Percentiles rank a stretch among this genome's conserved stretches.
These are phyloP conservation scores for Brassica hybrid DNA, from an alignment of 441 rosid species.

Conservation along the genomic window DNA sequence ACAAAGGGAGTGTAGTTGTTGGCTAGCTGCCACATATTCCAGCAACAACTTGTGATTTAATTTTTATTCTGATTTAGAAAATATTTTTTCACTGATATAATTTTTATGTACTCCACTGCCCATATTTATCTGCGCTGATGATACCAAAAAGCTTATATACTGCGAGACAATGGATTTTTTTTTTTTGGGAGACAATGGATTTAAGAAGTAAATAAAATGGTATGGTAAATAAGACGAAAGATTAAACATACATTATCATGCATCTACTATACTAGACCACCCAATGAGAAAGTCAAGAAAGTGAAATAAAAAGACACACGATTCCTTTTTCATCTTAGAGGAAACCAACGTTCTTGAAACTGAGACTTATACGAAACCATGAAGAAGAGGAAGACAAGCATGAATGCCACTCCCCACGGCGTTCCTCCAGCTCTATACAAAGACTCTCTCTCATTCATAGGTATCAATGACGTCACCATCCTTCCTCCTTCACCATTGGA, in stretches of 20 bases:
- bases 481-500: conserved; percentile 48
- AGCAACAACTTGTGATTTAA: neutral
- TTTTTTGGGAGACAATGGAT: neutral
- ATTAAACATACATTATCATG: conserved; percentile 9
- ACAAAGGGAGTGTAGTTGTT: neutral
- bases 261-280: neutral
- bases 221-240: neutral
- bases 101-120: neutral
- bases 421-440: conserved; percentile 66
- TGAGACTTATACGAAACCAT: conserved; percentile 70
- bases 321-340: conserved; percentile 41
- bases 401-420: conserved; percentile 64
- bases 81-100: neutral
- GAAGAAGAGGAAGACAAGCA: conserved; percentile 62
- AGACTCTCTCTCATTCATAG: conserved; percentile 56
- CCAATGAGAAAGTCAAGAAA: conserved; percentile 21
- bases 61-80: neutral
- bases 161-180: neutral
- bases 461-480: conserved; percentile 45
- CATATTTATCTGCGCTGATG: neutral
- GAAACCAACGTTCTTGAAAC: conserved; percentile 69
- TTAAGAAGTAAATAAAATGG: neutral
- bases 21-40: neutral
- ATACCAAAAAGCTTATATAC: neutral
- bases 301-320: conserved; percentile 7